A percentile compares a stretch with the other conserved stretches of the same genome.
Evolutionary conservation across 2,329 filamentous ascomycete genomes (phyloP).

Genomic region (Monascus ruber): DNA sequence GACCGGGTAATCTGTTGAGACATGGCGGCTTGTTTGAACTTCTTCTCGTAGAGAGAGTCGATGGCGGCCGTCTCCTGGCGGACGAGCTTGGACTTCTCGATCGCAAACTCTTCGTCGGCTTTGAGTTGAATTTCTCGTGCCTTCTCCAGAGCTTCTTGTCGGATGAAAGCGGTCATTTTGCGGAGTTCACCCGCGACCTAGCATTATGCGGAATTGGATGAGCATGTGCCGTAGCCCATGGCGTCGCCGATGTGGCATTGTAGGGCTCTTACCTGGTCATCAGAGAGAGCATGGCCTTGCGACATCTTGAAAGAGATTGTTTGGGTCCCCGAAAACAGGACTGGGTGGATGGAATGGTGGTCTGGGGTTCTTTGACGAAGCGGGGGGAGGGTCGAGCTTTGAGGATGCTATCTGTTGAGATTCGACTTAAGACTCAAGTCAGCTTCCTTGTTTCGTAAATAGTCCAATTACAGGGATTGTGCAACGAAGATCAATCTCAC

Average conservation of each 20-base stretch:
- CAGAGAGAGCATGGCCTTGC: conserved; percentile 85
- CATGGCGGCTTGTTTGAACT: conserved; percentile 97
- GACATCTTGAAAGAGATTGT: conserved; percentile 55
- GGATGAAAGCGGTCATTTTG: conserved; percentile 99
- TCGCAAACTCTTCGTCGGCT: conserved; percentile 97
- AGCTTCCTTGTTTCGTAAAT: too few species aligned
- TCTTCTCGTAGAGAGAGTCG: conserved; percentile 90
- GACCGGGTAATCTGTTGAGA: conserved; percentile 97
- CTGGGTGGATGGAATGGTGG: too few species aligned
- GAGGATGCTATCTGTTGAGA: too few species aligned
- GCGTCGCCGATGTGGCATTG: neutral
- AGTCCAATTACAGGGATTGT: too few species aligned
- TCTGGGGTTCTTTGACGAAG: too few species aligned
- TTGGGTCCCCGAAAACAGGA: neutral
- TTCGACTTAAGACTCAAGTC: too few species aligned
- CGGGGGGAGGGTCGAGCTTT: too few species aligned
- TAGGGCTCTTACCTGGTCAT: conserved; percentile 66
- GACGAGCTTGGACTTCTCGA: conserved; percentile 97
- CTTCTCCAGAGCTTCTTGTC: conserved; percentile 95
- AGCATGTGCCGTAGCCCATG: neutral
- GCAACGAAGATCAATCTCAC: too few species aligned
- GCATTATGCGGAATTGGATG: neutral
- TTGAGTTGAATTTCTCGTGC: conserved; percentile 95
- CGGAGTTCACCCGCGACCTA: conserved; percentile 90
- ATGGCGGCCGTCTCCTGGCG: conserved; percentile 89